A percentile compares a stretch with the other conserved stretches of the same genome.
Evolutionary conservation across 139 green algal species (phyloP).

Genomic region (Edaphochlamys debaryana): DNA sequence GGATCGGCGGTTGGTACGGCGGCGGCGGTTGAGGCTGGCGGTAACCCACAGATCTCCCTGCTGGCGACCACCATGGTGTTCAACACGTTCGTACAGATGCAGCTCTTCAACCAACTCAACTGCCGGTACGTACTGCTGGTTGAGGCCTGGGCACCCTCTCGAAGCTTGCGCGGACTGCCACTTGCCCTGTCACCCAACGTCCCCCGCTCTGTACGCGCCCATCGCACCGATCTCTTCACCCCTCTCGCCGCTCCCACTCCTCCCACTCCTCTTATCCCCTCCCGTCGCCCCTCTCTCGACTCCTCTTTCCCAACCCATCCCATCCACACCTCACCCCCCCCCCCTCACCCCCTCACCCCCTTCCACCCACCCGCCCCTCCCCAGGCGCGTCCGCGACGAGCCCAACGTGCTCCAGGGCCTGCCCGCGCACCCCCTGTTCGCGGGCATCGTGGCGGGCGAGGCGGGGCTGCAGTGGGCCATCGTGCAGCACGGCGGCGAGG

Average conservation of each 20-base stretch:
- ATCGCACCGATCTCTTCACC: too few relatives aligned
- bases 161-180: too few relatives aligned
- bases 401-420: slow-evolving; percentile 71
- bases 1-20: background rate
- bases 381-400: slow-evolving; percentile 73
- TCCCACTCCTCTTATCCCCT: too few relatives aligned
- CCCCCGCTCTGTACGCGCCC: too few relatives aligned
- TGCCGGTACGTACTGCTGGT: background rate
- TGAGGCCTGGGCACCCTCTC: background rate
- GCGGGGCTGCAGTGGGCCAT: slow-evolving; percentile 49
- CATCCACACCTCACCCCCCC: too few relatives aligned
- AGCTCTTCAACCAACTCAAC: slow-evolving; percentile 86
- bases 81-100: slow-evolving; percentile 86
- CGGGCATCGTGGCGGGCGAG: slow-evolving; percentile 69
- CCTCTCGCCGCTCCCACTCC: too few relatives aligned
- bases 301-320: too few relatives aligned
- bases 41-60: background rate
- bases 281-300: too few relatives aligned
- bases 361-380: too few relatives aligned
- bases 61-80: slow-evolving; percentile 84
- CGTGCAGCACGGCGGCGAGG: slow-evolving; percentile 76
- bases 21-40: background rate
- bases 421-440: slow-evolving; percentile 67
- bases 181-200: too few relatives aligned
- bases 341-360: too few relatives aligned